Conservation (phyloP, 192 early-diverging fungal species). For the Coemansia sp. region DNA sequence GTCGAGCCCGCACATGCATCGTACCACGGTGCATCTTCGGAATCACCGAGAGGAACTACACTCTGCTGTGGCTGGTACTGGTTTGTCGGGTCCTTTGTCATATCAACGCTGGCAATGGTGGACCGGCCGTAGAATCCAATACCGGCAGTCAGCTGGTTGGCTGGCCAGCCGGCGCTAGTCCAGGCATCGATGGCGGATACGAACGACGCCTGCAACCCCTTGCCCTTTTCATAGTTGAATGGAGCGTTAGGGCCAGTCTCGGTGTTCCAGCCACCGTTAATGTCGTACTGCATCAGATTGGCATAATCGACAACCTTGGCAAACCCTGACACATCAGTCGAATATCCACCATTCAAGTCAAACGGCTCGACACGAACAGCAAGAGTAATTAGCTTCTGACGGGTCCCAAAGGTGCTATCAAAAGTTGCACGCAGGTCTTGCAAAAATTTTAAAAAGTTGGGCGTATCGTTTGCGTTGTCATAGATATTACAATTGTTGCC, state of each 20-base stretch:
- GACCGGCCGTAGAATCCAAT: conserved; percentile 62
- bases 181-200: conserved; percentile 51
- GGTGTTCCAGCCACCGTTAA: conserved; percentile 54
- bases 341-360: conserved; percentile 40
- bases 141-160: conserved; percentile 58
- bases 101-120: conserved; percentile 44
- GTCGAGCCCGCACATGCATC: conserved; percentile 48
- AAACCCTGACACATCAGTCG: conserved; percentile 56
- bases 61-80: conserved; percentile 46
- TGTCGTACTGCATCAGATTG: conserved; percentile 71
- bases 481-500: conserved; percentile 38
- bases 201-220: conserved; percentile 42
- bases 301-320: conserved; percentile 60
- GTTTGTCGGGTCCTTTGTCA: conserved; percentile 47
- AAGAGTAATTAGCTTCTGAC: conserved; percentile 59
- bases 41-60: conserved; percentile 50
- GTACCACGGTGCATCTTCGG: conserved; percentile 54
- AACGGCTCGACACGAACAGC: conserved; percentile 63
- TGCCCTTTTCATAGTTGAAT: conserved; percentile 34
- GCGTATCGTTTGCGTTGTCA: conserved; percentile 55
- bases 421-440: conserved; percentile 50
- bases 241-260: conserved; percentile 63
- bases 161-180: conserved; percentile 58
- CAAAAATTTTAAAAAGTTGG: conserved; percentile 61
- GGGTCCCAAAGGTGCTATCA: conserved; percentile 14